Conservation (phyloP, 2,329 filamentous ascomycete species). For the Fusarium pseudonygamai region DNA sequence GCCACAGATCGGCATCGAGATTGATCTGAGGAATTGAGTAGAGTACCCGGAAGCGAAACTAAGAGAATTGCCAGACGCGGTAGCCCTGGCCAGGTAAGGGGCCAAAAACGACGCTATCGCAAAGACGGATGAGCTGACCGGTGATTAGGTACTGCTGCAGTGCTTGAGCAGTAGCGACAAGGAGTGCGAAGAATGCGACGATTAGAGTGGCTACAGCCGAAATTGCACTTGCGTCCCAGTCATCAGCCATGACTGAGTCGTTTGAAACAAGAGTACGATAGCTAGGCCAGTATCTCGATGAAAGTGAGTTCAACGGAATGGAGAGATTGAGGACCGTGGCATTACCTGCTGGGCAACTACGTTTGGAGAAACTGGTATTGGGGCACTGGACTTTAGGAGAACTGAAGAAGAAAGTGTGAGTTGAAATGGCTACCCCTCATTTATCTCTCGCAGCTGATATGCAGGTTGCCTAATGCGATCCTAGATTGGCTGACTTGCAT, state of each 20-base stretch:
- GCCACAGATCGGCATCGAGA: not conserved
- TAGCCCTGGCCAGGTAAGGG: not conserved
- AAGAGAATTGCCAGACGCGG: not conserved
- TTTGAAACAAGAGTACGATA: too few species aligned
- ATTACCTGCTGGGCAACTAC: too few species aligned
- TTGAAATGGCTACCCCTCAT: too few species aligned
- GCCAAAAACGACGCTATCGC: not conserved
- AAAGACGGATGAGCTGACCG: not conserved
- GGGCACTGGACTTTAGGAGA: too few species aligned
- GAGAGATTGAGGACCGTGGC: too few species aligned
- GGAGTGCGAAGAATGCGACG: not conserved
- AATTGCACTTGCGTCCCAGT: not conserved
- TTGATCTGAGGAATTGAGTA: not conserved
- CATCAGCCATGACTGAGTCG: not conserved
- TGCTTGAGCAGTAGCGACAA: not conserved
- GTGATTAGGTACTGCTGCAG: not conserved
- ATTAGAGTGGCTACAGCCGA: not conserved
- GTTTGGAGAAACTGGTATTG: too few species aligned
- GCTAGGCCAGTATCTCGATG: accelerated
- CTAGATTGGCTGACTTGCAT: too few species aligned
- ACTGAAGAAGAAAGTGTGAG: too few species aligned
- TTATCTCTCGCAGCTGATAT: too few species aligned
- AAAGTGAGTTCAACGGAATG: accelerated
- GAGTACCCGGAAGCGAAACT: not conserved
- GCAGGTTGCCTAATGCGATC: too few species aligned